Evolutionary conservation across 306 rosid species (phyloP).

Genomic region (Pachyrhizus erosus): DNA sequence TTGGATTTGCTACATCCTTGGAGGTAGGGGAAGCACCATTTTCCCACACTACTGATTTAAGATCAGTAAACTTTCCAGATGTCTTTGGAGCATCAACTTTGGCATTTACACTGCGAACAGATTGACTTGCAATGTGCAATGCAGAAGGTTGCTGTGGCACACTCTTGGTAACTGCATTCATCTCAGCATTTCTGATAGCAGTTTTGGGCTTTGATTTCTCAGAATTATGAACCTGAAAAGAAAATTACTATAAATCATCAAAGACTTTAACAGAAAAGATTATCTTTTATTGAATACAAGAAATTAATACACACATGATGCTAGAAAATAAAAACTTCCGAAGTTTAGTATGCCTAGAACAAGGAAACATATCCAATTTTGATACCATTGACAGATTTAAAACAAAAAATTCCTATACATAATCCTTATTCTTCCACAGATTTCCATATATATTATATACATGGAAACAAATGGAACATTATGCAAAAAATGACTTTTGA

Average conservation of each 20-base stretch:
- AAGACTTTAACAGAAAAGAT: not conserved
- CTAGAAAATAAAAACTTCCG: not conserved
- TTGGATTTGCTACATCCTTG: slow-evolving; percentile 80
- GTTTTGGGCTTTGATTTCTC: slow-evolving; percentile 91
- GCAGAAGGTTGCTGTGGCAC: slow-evolving; percentile 65
- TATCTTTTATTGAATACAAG: slow-evolving; percentile 1
- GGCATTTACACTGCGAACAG: slow-evolving; percentile 70
- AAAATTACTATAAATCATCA: slow-evolving; percentile 12
- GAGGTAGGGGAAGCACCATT: slow-evolving; percentile 71
- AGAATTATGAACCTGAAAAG: slow-evolving; percentile 69
- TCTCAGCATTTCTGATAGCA: slow-evolving; percentile 63
- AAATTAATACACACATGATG: not conserved
- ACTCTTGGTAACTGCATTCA: slow-evolving; percentile 61
- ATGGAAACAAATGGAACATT: not conserved
- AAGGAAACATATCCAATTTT: slow-evolving; percentile 7
- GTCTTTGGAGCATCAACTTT: slow-evolving; percentile 82
- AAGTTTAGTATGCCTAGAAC: not conserved
- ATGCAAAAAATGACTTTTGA: slow-evolving; percentile 5
- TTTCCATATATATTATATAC: not conserved
- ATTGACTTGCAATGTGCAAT: slow-evolving; percentile 61
- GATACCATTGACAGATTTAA: not conserved
- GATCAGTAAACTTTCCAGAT: slow-evolving; percentile 92
- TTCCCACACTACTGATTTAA: slow-evolving; percentile 81
- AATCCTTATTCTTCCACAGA: slow-evolving; percentile 11
- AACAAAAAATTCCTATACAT: not conserved